Conservation (phyloP, 768 basidiomycete species). For the Coprinellus micaceus region DNA sequence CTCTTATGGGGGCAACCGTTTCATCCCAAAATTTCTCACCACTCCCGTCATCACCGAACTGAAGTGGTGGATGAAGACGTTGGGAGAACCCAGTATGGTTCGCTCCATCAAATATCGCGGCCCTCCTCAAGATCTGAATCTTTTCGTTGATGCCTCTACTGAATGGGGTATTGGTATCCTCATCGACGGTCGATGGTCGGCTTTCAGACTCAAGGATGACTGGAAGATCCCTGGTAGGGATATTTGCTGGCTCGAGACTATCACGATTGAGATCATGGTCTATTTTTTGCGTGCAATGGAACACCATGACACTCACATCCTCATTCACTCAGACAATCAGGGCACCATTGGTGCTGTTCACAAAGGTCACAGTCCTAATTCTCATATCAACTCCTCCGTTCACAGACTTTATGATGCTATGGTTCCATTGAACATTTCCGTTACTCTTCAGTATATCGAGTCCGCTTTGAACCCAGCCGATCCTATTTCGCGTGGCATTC, state of each 20-base stretch:
- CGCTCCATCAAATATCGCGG: neutral
- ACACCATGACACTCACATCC: conserved; percentile 16
- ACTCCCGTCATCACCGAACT: neutral
- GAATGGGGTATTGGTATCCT: conserved; percentile 38
- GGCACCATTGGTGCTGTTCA: conserved; percentile 31
- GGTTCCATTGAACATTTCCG: conserved; percentile 3
- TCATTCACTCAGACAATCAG: conserved; percentile 31
- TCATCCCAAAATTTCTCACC: neutral
- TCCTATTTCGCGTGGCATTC: conserved; percentile 6
- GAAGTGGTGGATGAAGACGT: conserved; percentile 11
- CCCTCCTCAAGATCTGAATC: conserved; percentile 14
- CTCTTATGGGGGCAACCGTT: conserved; percentile 6
- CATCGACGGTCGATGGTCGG: conserved; percentile 24
- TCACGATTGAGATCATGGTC: conserved; percentile 24
- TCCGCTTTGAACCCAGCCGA: conserved; percentile 13
- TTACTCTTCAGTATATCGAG: conserved; percentile 3
- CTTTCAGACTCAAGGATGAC: conserved; percentile 16
- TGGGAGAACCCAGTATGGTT: neutral
- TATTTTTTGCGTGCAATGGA: neutral
- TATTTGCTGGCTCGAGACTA: conserved; percentile 25
- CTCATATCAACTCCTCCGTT: conserved; percentile 25
- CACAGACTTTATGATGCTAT: conserved; percentile 13
- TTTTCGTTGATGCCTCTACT: conserved; percentile 34
- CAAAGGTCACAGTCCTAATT: conserved; percentile 28
- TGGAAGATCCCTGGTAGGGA: conserved; percentile 10